Conservation (phyloP, 352 stramenopile species). For the Hyaloperonospora brassicae region DNA sequence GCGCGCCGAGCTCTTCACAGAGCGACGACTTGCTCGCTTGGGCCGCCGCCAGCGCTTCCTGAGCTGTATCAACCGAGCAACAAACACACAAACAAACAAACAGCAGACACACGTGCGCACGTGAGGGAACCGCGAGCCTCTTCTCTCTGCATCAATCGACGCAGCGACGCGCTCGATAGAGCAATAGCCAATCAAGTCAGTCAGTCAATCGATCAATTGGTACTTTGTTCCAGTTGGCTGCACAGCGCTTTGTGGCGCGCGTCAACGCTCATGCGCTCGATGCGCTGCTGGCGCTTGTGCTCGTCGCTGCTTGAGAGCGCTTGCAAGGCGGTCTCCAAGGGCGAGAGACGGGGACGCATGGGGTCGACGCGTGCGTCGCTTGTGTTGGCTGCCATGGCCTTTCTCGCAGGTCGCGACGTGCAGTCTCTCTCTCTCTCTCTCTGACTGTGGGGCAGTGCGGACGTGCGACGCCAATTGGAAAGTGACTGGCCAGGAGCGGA, state of each 20-base stretch:
- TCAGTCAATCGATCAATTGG: conserved; percentile 4
- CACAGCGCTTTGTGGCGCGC: conserved; percentile 48
- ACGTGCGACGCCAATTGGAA: neutral
- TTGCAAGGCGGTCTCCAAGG: conserved; percentile 49
- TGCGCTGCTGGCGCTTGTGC: conserved; percentile 32
- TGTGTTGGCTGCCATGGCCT: conserved; percentile 12
- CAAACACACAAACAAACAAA: neutral
- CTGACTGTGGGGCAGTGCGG: neutral
- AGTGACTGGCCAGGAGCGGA: neutral
- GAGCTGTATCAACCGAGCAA: conserved; percentile 20
- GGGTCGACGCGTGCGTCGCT: conserved; percentile 1
- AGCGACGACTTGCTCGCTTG: conserved; percentile 41
- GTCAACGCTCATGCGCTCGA: conserved; percentile 35
- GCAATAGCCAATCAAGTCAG: too few species aligned
- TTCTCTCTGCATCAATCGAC: too few species aligned
- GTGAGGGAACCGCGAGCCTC: conserved; percentile 46
- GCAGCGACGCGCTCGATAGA: too few species aligned
- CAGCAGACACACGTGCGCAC: conserved; percentile 17
- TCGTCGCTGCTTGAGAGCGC: conserved; percentile 47
- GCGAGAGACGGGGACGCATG: conserved; percentile 24
- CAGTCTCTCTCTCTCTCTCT: neutral
- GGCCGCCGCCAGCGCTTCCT: conserved; percentile 44
- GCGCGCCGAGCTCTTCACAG: conserved; percentile 47
- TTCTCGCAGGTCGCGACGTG: neutral
- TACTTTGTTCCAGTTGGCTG: conserved; percentile 48